Conservation (phyloP, 2,329 filamentous ascomycete genomes). For the Claviceps monticola region DNA sequence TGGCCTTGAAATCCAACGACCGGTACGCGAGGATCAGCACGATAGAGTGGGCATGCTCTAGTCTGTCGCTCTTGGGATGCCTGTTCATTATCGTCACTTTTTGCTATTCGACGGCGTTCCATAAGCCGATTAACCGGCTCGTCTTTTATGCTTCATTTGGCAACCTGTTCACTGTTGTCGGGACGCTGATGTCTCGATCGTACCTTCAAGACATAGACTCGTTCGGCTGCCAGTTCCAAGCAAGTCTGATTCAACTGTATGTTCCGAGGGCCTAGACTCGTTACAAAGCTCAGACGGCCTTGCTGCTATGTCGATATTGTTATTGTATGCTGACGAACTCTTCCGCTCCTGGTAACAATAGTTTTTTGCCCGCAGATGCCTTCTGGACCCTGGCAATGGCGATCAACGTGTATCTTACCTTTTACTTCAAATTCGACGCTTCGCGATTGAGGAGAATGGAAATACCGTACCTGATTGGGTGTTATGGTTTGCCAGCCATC, state of each 20-base stretch:
- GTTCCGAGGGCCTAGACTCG: slow-evolving; percentile 13
- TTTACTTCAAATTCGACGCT: slow-evolving; percentile 60
- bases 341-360: slow-evolving; percentile 22
- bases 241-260: slow-evolving; percentile 70
- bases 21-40: slow-evolving; percentile 42
- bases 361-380: slow-evolving; percentile 66
- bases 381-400: slow-evolving; percentile 74
- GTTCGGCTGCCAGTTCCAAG: slow-evolving; percentile 57
- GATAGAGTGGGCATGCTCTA: slow-evolving; percentile 55
- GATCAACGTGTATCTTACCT: slow-evolving; percentile 69
- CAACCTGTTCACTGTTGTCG: slow-evolving; percentile 65
- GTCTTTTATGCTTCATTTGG: slow-evolving; percentile 76
- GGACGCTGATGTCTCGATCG: slow-evolving; percentile 55
- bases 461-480: slow-evolving; percentile 51
- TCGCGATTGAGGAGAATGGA: slow-evolving; percentile 52
- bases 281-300: neutral
- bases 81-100: slow-evolving; percentile 62
- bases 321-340: neutral
- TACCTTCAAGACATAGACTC: slow-evolving; percentile 36
- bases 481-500: slow-evolving; percentile 61
- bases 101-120: slow-evolving; percentile 51
- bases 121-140: slow-evolving; percentile 76
- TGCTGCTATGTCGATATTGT: neutral
- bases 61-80: slow-evolving; percentile 57
- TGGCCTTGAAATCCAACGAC: slow-evolving; percentile 7